Conservation (phyloP, 164 flowering plant species). For the Nymphaea thermarum region DNA sequence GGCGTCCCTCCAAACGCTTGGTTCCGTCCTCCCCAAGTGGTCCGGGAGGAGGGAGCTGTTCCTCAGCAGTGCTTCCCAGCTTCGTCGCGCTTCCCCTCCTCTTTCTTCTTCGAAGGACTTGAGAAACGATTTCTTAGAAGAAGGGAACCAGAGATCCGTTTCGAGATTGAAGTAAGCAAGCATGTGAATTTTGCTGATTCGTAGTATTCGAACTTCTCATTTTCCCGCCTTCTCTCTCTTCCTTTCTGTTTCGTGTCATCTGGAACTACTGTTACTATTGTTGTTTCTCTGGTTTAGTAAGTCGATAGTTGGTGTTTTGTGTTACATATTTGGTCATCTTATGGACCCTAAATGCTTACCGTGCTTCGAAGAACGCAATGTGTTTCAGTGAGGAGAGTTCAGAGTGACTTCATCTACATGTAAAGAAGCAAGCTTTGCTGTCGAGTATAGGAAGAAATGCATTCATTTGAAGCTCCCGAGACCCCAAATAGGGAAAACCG, state of each 20-base stretch:
- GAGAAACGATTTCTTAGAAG: not conserved
- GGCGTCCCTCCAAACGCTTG: conserved; percentile 14
- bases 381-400: too few species aligned
- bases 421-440: too few species aligned
- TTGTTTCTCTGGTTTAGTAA: not conserved
- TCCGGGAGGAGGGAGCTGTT: conserved; percentile 33
- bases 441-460: too few species aligned
- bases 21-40: conserved; percentile 5
- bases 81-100: not conserved
- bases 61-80: conserved; percentile 27
- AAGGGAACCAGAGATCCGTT: not conserved
- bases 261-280: not conserved
- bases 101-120: not conserved
- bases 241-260: too few species aligned
- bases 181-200: not conserved
- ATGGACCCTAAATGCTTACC: not conserved
- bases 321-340: too few species aligned
- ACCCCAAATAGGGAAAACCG: too few species aligned
- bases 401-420: too few species aligned
- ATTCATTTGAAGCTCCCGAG: too few species aligned
- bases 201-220: too few species aligned
- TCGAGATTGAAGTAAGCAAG: not conserved
- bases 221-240: too few species aligned
- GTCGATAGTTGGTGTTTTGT: not conserved
- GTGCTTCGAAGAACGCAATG: too few species aligned